Evolutionary conservation across 2,329 filamentous ascomycete species (phyloP), one percentile per base, ranked within the genome.

Genomic region (Conoideocrella luteorostrata): DNA sequence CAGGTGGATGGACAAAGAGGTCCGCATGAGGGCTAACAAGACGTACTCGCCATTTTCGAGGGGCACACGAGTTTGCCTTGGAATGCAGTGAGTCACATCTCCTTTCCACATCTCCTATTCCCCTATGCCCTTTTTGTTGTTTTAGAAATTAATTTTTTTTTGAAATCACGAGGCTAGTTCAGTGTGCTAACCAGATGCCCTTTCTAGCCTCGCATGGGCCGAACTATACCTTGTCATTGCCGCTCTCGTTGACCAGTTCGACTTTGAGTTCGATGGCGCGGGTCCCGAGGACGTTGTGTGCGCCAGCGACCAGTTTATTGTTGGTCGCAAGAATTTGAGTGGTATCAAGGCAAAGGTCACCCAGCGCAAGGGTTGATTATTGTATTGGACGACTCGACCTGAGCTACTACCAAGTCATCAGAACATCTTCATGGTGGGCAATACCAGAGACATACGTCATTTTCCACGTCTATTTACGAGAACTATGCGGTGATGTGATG

Each of bases 301-400:
- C 3, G 38, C 28, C 65, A 0, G 62, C 57, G 1, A 56, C 54
- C 10, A 57, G 56, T 50, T 53, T 58, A 0, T 52, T 70, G n/a
- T n/a, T n/a, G n/a, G n/a, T n/a, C n/a, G n/a, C n/a, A n/a, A 34
- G 32, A 17, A 34, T 17, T 17, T 34, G 3, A 34, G 32, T 34
- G 32, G 32, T 17, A 34, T 34, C 13, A 34, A 34, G n/a, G 32
- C 4, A 3, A 34, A 34, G 9, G 32, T 34, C 11, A 34, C 32
- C 26, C 26, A 29, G 26, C 26, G 13, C 26, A 29, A 29, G 26
- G 32, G 12, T 17, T 34, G 11, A n/a, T n/a, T n/a, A n/a, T n/a
- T n/a, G n/a, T n/a, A n/a, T n/a, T n/a, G n/a, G n/a, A n/a, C n/a
- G n/a, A n/a, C n/a, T n/a, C n/a, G n/a, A n/a, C n/a, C n/a, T n/a